Percentiles rank a stretch among this genome's conserved stretches.
phyloP scores from a whole-genome alignment of 345 rosid species.

The Linum lewisii region DNA sequence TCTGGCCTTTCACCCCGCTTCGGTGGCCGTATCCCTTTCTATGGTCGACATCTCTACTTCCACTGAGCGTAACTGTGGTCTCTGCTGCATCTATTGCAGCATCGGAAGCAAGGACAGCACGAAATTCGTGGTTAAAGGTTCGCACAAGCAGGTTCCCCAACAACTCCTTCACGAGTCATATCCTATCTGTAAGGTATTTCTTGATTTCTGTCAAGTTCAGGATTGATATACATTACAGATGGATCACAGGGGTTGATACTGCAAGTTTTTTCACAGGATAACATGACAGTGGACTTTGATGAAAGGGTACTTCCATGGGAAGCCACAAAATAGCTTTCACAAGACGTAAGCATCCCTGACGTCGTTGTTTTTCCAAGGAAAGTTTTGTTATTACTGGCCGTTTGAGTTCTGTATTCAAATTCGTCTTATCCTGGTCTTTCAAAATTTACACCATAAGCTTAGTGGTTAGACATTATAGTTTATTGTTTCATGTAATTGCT shows the following conservation, averaged over 20 bases:
- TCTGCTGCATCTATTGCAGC: conserved; percentile 43
- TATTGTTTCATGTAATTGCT: too few relatives aligned
- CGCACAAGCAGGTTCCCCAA: conserved; percentile 41
- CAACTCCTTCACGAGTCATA: conserved; percentile 50
- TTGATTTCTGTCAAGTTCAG: neutral
- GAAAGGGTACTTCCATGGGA: conserved; percentile 84
- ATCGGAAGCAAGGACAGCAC: conserved; percentile 48
- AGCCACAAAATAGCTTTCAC: conserved; percentile 88
- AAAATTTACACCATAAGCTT: too few relatives aligned
- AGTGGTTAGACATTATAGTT: too few relatives aligned
- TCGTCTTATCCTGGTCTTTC: too few relatives aligned
- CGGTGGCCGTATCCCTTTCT: conserved; percentile 8
- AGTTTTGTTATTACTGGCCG: conserved; percentile 3
- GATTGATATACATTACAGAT: neutral
- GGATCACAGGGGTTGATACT: neutral
- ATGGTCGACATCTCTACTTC: conserved; percentile 42
- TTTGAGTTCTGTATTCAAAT: too few relatives aligned
- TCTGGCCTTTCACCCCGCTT: conserved; percentile 7
- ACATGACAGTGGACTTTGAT: conserved; percentile 70
- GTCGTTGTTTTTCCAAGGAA: conserved; percentile 83
- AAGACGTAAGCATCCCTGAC: conserved; percentile 75
- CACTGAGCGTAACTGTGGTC: conserved; percentile 37
- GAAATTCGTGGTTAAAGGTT: conserved; percentile 52
- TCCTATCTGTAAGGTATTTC: conserved; percentile 50
- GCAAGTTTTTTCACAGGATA: conserved; percentile 35